phyloP scores from a whole-genome alignment of 192 early-diverging fungal genomes.

The Funneliformis geosporum region DNA sequence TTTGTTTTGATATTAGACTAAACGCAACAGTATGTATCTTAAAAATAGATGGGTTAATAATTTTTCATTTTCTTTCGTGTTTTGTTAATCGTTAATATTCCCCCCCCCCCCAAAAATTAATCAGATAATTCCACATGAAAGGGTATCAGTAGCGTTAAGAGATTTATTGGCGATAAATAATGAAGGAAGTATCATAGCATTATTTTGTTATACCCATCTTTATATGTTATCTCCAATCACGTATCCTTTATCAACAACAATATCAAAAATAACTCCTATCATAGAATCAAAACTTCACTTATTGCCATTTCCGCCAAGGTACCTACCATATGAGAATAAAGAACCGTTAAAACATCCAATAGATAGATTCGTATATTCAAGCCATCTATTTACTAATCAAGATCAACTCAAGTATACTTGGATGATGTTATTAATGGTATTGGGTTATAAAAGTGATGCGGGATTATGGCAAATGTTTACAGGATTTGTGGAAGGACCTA shows the following conservation, averaged over 20 bases:
- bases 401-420: neutral
- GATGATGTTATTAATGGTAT: conserved; percentile 6
- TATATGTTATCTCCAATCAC: conserved; percentile 7
- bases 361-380: conserved; percentile 8
- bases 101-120: too few relatives aligned
- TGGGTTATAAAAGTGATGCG: neutral
- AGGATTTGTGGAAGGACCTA: conserved; percentile 6
- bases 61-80: neutral
- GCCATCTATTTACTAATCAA: neutral
- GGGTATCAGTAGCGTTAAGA: neutral
- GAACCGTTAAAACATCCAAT: conserved; percentile 27
- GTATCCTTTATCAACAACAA: neutral
- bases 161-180: conserved; percentile 13
- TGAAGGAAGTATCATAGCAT: neutral
- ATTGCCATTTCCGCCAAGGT: conserved; percentile 27
- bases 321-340: conserved; percentile 22
- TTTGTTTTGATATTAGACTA: conserved; percentile 10
- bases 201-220: conserved; percentile 17
- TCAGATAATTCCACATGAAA: conserved; percentile 8
- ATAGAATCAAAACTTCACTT: conserved; percentile 6
- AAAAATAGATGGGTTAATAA: too few relatives aligned
- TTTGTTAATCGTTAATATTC: neutral
- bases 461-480: conserved; percentile 16
- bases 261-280: neutral
- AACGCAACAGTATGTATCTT: conserved; percentile 9